phyloP scores from a whole-genome alignment of 2,329 filamentous ascomycete genomes.

The Arthroderma sp. region DNA sequence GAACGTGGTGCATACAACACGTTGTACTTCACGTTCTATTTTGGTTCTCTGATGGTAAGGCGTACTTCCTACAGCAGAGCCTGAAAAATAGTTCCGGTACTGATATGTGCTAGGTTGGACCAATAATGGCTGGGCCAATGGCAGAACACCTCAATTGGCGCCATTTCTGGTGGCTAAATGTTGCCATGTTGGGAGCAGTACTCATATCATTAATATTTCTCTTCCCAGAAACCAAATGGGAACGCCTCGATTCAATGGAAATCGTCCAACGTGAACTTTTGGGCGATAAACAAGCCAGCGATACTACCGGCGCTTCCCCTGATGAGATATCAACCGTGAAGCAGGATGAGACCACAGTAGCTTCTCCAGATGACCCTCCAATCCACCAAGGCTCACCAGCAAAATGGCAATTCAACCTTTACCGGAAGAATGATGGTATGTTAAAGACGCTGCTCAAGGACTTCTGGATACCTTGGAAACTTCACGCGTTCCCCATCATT shows the following conservation, averaged over 20 bases:
- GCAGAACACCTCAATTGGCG: slow-evolving; percentile 45
- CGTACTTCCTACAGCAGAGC: background rate
- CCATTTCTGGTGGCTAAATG: slow-evolving; percentile 55
- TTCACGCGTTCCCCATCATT: slow-evolving; percentile 50
- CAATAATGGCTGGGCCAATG: slow-evolving; percentile 50
- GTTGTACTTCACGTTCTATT: slow-evolving; percentile 49
- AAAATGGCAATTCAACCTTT: slow-evolving; percentile 44
- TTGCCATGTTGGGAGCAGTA: slow-evolving; percentile 39
- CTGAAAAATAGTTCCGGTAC: too few relatives aligned
- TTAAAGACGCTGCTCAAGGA: slow-evolving; percentile 36
- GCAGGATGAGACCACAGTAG: background rate
- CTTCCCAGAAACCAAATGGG: slow-evolving; percentile 52
- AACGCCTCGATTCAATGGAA: slow-evolving; percentile 29
- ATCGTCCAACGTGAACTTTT: background rate
- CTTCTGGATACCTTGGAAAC: slow-evolving; percentile 49
- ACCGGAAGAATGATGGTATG: slow-evolving; percentile 35
- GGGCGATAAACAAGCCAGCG: slow-evolving; percentile 1
- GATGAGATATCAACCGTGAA: slow-evolving; percentile 21
- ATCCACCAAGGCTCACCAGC: slow-evolving; percentile 44
- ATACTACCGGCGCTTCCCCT: slow-evolving; percentile 8
- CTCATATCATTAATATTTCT: slow-evolving; percentile 43
- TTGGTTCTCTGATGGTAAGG: slow-evolving; percentile 47
- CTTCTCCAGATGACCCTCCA: slow-evolving; percentile 33
- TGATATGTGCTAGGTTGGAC: slow-evolving; percentile 28
- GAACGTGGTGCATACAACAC: slow-evolving; percentile 51